phyloP scores from a whole-genome alignment of 2,329 filamentous ascomycete genomes.

The Penicillium psychrosexuale region DNA sequence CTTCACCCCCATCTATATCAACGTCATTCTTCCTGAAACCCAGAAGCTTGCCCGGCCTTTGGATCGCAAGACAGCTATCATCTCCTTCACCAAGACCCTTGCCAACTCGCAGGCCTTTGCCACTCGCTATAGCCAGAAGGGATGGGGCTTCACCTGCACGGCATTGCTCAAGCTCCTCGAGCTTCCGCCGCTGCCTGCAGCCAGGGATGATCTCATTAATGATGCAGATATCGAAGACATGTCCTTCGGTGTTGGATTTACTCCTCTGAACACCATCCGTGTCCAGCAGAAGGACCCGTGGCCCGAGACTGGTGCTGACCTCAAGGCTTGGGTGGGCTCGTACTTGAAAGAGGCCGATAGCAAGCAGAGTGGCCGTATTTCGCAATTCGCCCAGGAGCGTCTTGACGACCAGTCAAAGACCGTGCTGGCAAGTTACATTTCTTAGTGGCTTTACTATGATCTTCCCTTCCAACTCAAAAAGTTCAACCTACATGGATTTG shows the following conservation, averaged over 20 bases:
- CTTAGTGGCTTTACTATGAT: slow-evolving; percentile 15
- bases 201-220: slow-evolving; percentile 71
- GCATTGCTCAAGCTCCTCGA: slow-evolving; percentile 84
- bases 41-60: slow-evolving; percentile 81
- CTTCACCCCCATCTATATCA: slow-evolving; percentile 81
- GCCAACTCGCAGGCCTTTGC: slow-evolving; percentile 83
- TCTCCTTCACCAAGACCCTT: slow-evolving; percentile 89
- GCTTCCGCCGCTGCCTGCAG: slow-evolving; percentile 73
- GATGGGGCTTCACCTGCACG: slow-evolving; percentile 87
- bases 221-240: slow-evolving; percentile 94
- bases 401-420: slow-evolving; percentile 59
- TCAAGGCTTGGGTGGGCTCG: slow-evolving; percentile 76
- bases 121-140: slow-evolving; percentile 70
- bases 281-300: slow-evolving; percentile 73
- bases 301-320: slow-evolving; percentile 74
- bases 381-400: slow-evolving; percentile 67
- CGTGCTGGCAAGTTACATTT: slow-evolving; percentile 50
- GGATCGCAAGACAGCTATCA: slow-evolving; percentile 89
- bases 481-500: background rate
- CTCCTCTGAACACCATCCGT: slow-evolving; percentile 86
- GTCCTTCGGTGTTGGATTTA: slow-evolving; percentile 92
- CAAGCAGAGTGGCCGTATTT: slow-evolving; percentile 68
- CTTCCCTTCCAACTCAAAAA: background rate
- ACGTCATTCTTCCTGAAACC: slow-evolving; percentile 82
- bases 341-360: slow-evolving; percentile 76